Evolutionary conservation across 352 stramenopile species (phyloP).

Genomic region (Thalassiosira exigua): DNA sequence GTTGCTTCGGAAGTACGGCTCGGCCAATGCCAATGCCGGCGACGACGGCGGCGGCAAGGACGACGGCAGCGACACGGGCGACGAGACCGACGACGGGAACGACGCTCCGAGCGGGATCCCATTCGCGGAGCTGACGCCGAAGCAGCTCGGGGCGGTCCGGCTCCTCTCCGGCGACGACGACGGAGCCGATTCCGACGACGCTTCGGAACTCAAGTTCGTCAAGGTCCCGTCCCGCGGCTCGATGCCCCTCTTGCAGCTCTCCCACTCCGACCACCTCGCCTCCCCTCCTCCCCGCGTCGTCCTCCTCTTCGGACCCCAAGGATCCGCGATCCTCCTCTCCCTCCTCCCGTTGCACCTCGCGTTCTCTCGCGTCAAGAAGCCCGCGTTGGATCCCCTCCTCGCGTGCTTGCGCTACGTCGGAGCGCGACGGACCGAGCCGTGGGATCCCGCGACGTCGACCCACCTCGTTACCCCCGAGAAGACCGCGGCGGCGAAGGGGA

Average conservation of each 20-base stretch:
- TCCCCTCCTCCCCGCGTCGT: slow-evolving; percentile 22
- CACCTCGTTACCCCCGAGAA: slow-evolving; percentile 43
- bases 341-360: slow-evolving; percentile 46
- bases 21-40: background rate
- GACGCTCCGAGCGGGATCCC: slow-evolving; percentile 1
- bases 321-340: slow-evolving; percentile 42
- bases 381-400: slow-evolving; percentile 23
- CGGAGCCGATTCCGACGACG: background rate
- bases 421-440: slow-evolving; percentile 24
- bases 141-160: slow-evolving; percentile 27
- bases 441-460: slow-evolving; percentile 41
- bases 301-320: slow-evolving; percentile 44
- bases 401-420: slow-evolving; percentile 39
- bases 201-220: slow-evolving; percentile 28
- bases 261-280: slow-evolving; percentile 34
- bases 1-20: slow-evolving; percentile 8
- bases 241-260: slow-evolving; percentile 35
- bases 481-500: slow-evolving; percentile 48
- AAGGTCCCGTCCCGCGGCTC: slow-evolving; percentile 40
- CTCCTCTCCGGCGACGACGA: slow-evolving; percentile 17
- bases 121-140: slow-evolving; percentile 41
- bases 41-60: slow-evolving; percentile 3
- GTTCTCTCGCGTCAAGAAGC: slow-evolving; percentile 31
- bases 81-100: slow-evolving; percentile 31
- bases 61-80: slow-evolving; percentile 41